Conservation (phyloP, 495 filamentous ascomycete genomes). For the Chaetomium tenue region DNA sequence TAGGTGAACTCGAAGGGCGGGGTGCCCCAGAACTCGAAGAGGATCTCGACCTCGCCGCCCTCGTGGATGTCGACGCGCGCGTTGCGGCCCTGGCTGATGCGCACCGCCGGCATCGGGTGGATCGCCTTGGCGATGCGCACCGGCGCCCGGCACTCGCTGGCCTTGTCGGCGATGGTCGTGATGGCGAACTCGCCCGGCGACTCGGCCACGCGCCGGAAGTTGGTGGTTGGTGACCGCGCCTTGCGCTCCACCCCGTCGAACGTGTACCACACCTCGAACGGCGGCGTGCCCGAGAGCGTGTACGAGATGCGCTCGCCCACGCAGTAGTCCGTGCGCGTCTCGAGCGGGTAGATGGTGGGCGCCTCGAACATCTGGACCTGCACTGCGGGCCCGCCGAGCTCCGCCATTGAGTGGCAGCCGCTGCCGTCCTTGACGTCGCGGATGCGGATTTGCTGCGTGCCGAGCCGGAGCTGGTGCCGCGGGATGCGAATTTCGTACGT, state of each 20-base stretch:
- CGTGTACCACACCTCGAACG: slow-evolving; percentile 89
- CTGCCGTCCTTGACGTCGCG: slow-evolving; percentile 82
- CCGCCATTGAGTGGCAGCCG: slow-evolving; percentile 69
- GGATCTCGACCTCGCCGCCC: slow-evolving; percentile 85
- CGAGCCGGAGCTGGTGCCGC: slow-evolving; percentile 73
- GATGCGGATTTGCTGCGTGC: slow-evolving; percentile 80
- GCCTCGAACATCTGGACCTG: slow-evolving; percentile 88
- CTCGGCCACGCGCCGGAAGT: slow-evolving; percentile 88
- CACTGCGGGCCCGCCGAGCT: slow-evolving; percentile 66
- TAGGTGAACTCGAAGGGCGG: slow-evolving; percentile 98
- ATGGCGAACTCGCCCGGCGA: slow-evolving; percentile 84
- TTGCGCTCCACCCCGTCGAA: slow-evolving; percentile 77
- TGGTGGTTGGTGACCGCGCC: slow-evolving; percentile 70
- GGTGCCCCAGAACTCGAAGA: slow-evolving; percentile 90
- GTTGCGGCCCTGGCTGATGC: slow-evolving; percentile 75
- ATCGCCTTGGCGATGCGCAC: slow-evolving; percentile 75
- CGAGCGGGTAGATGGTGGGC: slow-evolving; percentile 80
- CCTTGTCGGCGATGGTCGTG: slow-evolving; percentile 76
- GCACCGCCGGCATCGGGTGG: slow-evolving; percentile 86
- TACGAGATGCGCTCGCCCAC: slow-evolving; percentile 92
- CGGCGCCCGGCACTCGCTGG: slow-evolving; percentile 76
- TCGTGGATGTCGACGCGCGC: slow-evolving; percentile 91
- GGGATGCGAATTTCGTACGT: slow-evolving; percentile 79
- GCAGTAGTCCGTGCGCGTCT: slow-evolving; percentile 85
- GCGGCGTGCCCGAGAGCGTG: slow-evolving; percentile 79